Evolutionary conservation across 78 protist genomes (phyloP).

Genomic region (Dictyostelium firmibasis): DNA sequence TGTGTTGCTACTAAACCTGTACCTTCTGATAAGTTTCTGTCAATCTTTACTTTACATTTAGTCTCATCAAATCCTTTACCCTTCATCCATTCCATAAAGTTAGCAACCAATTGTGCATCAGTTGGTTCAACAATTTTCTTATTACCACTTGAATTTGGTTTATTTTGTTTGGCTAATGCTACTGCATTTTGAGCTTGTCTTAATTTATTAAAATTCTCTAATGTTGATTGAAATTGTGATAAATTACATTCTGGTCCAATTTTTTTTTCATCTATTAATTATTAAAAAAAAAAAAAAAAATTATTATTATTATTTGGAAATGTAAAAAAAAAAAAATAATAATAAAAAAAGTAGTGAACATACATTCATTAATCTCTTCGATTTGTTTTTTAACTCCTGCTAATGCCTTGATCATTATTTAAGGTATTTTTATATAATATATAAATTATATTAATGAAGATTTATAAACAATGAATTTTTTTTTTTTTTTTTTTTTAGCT

Average conservation of each 20-base stretch:
- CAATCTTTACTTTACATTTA: slow-evolving; percentile 41
- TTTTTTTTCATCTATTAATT: not conserved
- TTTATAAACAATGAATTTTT: not conserved
- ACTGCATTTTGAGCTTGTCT: not conserved
- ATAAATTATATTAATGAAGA: not conserved
- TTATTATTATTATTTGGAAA: not conserved
- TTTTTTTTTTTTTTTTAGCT: too few species aligned
- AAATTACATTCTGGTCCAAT: not conserved
- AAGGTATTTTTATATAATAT: too few species aligned
- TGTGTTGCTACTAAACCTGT: slow-evolving; percentile 38
- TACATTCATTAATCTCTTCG: slow-evolving; percentile 41
- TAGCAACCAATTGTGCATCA: not conserved
- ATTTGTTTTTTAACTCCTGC: slow-evolving; percentile 16
- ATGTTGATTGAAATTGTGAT: not conserved
- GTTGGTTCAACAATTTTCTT: not conserved
- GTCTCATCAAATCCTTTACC: slow-evolving; percentile 38
- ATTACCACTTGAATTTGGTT: not conserved
- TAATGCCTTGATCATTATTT: slow-evolving; percentile 40
- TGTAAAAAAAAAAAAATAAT: not conserved
- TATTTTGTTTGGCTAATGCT: not conserved
- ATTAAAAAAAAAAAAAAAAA: not conserved
- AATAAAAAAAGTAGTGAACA: not conserved
- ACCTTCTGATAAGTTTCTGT: slow-evolving; percentile 22
- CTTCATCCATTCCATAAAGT: slow-evolving; percentile 38
- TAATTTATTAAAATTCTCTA: slow-evolving; percentile 5